A percentile compares a stretch with the other conserved stretches of the same genome.
Evolutionary conservation across 495 filamentous ascomycete genomes (phyloP).

Genomic region (Friedmanniomyces endolithicus): DNA sequence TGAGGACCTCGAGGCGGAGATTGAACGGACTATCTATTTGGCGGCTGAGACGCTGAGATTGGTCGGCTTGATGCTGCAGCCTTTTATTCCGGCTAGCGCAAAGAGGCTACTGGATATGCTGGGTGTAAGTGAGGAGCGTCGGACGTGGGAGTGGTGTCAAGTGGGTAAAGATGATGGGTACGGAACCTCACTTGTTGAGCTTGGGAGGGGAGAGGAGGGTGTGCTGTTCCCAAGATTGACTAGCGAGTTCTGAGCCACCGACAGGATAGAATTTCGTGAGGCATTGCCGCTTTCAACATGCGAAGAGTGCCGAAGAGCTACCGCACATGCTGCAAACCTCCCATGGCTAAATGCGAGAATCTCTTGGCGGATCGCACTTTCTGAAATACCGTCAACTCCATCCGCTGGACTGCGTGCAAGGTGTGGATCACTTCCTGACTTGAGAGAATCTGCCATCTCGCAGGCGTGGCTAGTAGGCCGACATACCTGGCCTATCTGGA

Average conservation of each 20-base stretch:
- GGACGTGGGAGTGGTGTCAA: constrained; percentile 44
- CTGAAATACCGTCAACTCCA: too few relatives aligned
- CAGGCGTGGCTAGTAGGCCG: too few relatives aligned
- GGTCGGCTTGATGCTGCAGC: constrained; percentile 72
- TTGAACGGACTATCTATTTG: constrained; percentile 50
- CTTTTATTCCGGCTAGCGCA: constrained; percentile 78
- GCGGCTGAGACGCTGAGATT: constrained; percentile 69
- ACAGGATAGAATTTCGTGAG: neutral
- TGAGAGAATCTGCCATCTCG: too few relatives aligned
- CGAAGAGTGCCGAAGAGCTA: too few relatives aligned
- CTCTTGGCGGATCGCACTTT: too few relatives aligned
- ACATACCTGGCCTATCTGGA: too few relatives aligned
- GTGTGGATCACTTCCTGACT: too few relatives aligned
- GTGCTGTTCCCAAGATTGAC: constrained; percentile 45
- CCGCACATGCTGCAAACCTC: too few relatives aligned
- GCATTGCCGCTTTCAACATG: too few relatives aligned
- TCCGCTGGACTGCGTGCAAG: too few relatives aligned
- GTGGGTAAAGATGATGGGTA: constrained; percentile 54
- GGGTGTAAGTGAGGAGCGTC: constrained; percentile 50
- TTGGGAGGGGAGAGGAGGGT: constrained; percentile 36
- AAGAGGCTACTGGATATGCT: constrained; percentile 61
- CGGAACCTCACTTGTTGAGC: constrained; percentile 37
- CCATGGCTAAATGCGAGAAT: too few relatives aligned
- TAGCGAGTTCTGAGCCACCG: constrained; percentile 29
- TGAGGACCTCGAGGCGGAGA: constrained; percentile 16